Conservation (phyloP, 176 grass and related monocot species). For the Ampelocalamus luodianensis region DNA sequence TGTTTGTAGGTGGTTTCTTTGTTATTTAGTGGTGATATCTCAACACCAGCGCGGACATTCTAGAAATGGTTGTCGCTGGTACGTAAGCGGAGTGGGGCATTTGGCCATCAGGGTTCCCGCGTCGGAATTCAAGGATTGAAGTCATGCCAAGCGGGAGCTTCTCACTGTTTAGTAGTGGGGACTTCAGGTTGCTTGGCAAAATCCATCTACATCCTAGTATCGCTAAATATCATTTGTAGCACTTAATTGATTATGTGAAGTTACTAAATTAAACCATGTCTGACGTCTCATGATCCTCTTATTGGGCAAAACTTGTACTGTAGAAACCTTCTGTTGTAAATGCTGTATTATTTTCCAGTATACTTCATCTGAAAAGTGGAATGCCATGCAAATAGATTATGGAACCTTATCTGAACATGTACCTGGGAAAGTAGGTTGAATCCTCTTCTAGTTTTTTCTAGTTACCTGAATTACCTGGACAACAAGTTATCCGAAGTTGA, state of each 20-base stretch:
- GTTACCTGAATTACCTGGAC: neutral
- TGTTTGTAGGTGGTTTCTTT: slow-evolving; percentile 75
- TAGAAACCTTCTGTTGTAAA: slow-evolving; percentile 27
- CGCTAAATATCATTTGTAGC: neutral
- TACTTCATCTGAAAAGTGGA: slow-evolving; percentile 19
- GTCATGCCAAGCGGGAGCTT: slow-evolving; percentile 71
- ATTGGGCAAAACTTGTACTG: neutral
- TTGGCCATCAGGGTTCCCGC: slow-evolving; percentile 78
- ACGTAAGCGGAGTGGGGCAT: slow-evolving; percentile 71
- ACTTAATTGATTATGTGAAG: slow-evolving; percentile 19
- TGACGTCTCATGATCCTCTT: neutral
- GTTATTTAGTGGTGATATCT: slow-evolving; percentile 70
- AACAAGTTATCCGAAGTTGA: neutral
- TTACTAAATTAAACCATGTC: neutral
- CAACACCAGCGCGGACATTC: slow-evolving; percentile 61
- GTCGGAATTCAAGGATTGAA: slow-evolving; percentile 60
- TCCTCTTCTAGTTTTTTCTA: slow-evolving; percentile 12
- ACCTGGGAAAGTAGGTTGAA: neutral
- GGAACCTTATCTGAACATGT: neutral
- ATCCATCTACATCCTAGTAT: slow-evolving; percentile 25
- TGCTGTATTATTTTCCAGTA: neutral
- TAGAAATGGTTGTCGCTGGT: slow-evolving; percentile 90
- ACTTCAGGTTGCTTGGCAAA: slow-evolving; percentile 56
- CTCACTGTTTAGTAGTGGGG: slow-evolving; percentile 52
- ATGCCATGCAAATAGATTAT: slow-evolving; percentile 17